These are phyloP conservation scores for Calonectria ilicicola DNA, from an alignment of 2,329 filamentous ascomycete genomes.

Conservation along the genomic window DNA sequence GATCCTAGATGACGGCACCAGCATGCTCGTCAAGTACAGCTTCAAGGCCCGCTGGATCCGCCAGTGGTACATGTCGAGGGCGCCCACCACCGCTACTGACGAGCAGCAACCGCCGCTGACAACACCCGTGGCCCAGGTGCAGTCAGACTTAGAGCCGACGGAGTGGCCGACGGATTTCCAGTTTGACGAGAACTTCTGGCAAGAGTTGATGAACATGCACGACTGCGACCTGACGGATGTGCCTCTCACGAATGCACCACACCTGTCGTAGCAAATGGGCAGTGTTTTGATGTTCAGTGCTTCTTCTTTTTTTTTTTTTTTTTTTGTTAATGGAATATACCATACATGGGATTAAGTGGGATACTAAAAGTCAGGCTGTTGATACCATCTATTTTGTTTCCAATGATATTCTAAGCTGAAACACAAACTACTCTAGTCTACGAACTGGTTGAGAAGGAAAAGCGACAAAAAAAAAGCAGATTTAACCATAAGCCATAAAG, in stretches of 20 bases:
- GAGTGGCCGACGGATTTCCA: conserved; percentile 40
- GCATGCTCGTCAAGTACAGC: conserved; percentile 46
- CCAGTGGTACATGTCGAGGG: conserved; percentile 51
- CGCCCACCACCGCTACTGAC: conserved; percentile 32
- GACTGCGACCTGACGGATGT: conserved; percentile 26
- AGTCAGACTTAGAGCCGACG: conserved; percentile 12
- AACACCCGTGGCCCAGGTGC: not conserved
- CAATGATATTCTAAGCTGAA: no score
- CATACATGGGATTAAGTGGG: not conserved
- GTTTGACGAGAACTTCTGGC: conserved; percentile 47
- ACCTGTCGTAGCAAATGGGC: not conserved
- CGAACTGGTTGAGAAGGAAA: no score
- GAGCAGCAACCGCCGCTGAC: conserved; percentile 13
- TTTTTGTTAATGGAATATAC: not conserved
- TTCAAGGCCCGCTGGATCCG: conserved; percentile 54
- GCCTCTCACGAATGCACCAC: conserved; percentile 8
- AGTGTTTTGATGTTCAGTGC: not conserved
- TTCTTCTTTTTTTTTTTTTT: not conserved
- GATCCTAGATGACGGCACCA: conserved; percentile 45
- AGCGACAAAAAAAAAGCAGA: no score
- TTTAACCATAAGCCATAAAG: no score
- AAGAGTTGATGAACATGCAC: conserved; percentile 40
- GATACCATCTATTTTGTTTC: no score
- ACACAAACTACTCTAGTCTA: no score
- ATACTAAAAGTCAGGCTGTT: no score